A percentile compares a stretch with the other conserved stretches of the same genome.
Evolutionary conservation across 1,139 yeast genomes (phyloP).

Genomic region (Pichia sp.): DNA sequence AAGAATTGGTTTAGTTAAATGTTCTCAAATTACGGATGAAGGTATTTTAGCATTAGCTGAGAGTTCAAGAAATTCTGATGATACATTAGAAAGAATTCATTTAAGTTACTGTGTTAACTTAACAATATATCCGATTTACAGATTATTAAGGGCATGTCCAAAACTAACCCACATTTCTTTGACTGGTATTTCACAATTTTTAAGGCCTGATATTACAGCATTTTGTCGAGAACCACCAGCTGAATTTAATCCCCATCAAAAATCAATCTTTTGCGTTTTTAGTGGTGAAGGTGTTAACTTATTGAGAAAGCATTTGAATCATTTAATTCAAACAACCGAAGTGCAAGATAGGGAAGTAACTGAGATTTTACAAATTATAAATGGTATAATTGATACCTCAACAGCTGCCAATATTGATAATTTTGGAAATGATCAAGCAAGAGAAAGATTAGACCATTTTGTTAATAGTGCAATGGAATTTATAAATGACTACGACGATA

Average conservation of each 20-base stretch:
- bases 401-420: slow-evolving; percentile 11
- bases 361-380: slow-evolving; percentile 27
- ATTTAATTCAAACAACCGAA: slow-evolving; percentile 26
- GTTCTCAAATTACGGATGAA: slow-evolving; percentile 79
- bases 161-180: slow-evolving; percentile 78
- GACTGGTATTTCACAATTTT: slow-evolving; percentile 86
- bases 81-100: slow-evolving; percentile 85
- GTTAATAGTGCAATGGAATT: slow-evolving; percentile 26
- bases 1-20: slow-evolving; percentile 89
- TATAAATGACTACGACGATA: slow-evolving; percentile 23
- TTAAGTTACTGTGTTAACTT: slow-evolving; percentile 83
- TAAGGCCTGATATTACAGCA: slow-evolving; percentile 76
- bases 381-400: slow-evolving; percentile 22
- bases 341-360: slow-evolving; percentile 28
- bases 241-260: slow-evolving; percentile 85
- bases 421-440: slow-evolving; percentile 15
- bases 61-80: slow-evolving; percentile 62
- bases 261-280: slow-evolving; percentile 83
- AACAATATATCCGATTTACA: slow-evolving; percentile 64
- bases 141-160: slow-evolving; percentile 73
- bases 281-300: slow-evolving; percentile 81
- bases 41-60: slow-evolving; percentile 80
- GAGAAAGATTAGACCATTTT: slow-evolving; percentile 24
- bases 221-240: slow-evolving; percentile 94
- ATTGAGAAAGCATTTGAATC: slow-evolving; percentile 26